phyloP scores from a whole-genome alignment of 345 rosid species.

The Lepidium didymum region DNA sequence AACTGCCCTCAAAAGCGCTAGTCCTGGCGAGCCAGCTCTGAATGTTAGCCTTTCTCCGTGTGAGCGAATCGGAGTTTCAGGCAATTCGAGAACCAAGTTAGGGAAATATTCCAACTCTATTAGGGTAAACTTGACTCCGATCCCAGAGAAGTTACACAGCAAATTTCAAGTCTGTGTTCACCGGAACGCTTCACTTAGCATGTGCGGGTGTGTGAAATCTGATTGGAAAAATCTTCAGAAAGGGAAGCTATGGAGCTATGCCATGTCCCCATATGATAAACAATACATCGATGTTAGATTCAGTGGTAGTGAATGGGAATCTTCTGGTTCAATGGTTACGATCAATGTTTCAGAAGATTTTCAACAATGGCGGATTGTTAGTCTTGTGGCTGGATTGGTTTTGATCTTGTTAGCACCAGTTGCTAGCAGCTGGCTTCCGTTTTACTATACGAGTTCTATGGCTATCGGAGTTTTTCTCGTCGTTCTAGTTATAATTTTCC shows the following conservation, averaged over 20 bases:
- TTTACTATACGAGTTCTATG: constrained; percentile 90
- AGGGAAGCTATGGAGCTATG: constrained; percentile 46
- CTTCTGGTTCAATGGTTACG: constrained; percentile 37
- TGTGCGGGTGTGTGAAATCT: constrained; percentile 62
- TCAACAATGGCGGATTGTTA: constrained; percentile 73
- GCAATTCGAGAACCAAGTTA: constrained; percentile 52
- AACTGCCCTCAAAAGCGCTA: constrained; percentile 21
- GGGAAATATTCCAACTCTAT: constrained; percentile 57
- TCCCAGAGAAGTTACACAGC: constrained; percentile 50
- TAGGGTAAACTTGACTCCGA: constrained; percentile 51
- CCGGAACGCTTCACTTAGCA: constrained; percentile 62
- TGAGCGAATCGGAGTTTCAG: constrained; percentile 70
- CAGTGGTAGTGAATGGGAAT: constrained; percentile 25
- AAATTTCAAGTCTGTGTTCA: constrained; percentile 76
- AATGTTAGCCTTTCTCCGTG: constrained; percentile 51
- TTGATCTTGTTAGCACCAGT: constrained; percentile 65
- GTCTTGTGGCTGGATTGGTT: constrained; percentile 55
- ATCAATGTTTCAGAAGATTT: constrained; percentile 62
- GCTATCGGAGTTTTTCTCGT: constrained; percentile 85
- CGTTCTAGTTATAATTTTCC: constrained; percentile 65
- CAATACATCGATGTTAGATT: constrained; percentile 72
- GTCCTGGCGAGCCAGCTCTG: constrained; percentile 41
- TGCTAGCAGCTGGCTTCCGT: constrained; percentile 89
- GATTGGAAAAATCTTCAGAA: constrained; percentile 70
- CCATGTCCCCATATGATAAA: constrained; percentile 70